Evolutionary conservation across 306 rosid genomes (phyloP), one percentile per base, ranked within the genome.

Genomic region (Senna siamea): DNA sequence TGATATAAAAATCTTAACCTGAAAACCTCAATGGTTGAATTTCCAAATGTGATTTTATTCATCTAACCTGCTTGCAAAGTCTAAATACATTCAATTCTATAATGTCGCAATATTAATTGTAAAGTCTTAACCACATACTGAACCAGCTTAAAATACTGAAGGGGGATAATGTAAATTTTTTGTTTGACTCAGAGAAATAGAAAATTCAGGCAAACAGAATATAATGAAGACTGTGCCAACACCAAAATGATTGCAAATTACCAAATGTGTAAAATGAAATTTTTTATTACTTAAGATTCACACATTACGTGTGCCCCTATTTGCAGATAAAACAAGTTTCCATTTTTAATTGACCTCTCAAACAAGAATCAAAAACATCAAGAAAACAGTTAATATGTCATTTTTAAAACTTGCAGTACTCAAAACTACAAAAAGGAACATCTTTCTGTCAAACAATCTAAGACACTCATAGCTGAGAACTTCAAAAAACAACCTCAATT

Each of bases 211-310:
- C 56, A 66, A 30, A 58, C 30, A 60, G 56, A 46, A 18, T 68
- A 79, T 43, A 70, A 53, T 53, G 26, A 40, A 18, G 15, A 60
- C 44, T 14, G 19, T 66, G 40, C 26, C 55, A 72, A 53, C 53
- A 66, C 57, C 66, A 59, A 70, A 75, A 66, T 43, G 37, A 43
- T 17, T 58, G 62, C 72, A 70, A 78, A 70, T 50, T 70, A 40
- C 76, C 50, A 15, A 26, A 57, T 57, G 20, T 58, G 57, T 75
- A 23, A 50, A 41, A 30, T 57, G 59, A 58, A 73, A 66, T 70
- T 8, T 11, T 77, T 22, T 66, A 81, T 68, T 14, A 20, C 43
- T 48, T 40, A 58, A 18, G 18, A 55, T 10, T 54, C 78, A 62
- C 41, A 81, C 58, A 81, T 44, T 43, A 43, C 46, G 11, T 10